A percentile compares a stretch with the other conserved stretches of the same genome.
These are phyloP conservation scores for Perilla frutescens DNA, from an alignment of 257 asterid genomes.

Conservation along the genomic window DNA sequence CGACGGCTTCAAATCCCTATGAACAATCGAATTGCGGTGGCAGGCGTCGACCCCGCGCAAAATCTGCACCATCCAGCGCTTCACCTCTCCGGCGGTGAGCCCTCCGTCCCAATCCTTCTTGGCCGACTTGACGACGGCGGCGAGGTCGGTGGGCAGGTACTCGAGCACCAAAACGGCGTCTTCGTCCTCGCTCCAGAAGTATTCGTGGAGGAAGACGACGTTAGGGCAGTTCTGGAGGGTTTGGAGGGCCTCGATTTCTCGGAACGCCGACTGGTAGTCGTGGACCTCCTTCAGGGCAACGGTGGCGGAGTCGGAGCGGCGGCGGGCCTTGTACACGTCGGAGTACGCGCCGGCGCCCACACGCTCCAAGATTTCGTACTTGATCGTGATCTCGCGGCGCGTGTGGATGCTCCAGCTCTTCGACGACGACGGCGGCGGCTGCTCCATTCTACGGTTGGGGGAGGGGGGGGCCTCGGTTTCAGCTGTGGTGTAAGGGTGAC, in stretches of 20 bases:
- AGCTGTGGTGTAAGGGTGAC: conserved; percentile 19
- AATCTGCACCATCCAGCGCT: conserved; percentile 91
- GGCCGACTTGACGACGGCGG: conserved; percentile 65
- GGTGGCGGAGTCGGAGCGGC: conserved; percentile 68
- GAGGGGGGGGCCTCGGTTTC: background rate
- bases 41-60: conserved; percentile 75
- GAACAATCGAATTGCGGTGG: conserved; percentile 83
- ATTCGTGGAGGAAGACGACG: conserved; percentile 70
- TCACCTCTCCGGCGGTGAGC: conserved; percentile 69
- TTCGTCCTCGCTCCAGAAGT: conserved; percentile 92
- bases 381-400: conserved; percentile 76
- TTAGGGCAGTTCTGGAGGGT: conserved; percentile 72
- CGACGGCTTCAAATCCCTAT: conserved; percentile 89
- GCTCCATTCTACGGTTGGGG: conserved; percentile 28
- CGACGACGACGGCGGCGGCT: conserved; percentile 40
- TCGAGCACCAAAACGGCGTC: conserved; percentile 93
- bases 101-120: conserved; percentile 71
- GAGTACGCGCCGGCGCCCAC: conserved; percentile 97
- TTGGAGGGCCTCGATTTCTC: conserved; percentile 90
- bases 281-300: conserved; percentile 94
- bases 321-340: conserved; percentile 86
- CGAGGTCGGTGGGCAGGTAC: conserved; percentile 77
- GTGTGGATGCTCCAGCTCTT: conserved; percentile 99
- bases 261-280: conserved; percentile 82
- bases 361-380: conserved; percentile 72